These are phyloP conservation scores for Russula brevipes DNA, from an alignment of 768 basidiomycete species.

Conservation along the genomic window DNA sequence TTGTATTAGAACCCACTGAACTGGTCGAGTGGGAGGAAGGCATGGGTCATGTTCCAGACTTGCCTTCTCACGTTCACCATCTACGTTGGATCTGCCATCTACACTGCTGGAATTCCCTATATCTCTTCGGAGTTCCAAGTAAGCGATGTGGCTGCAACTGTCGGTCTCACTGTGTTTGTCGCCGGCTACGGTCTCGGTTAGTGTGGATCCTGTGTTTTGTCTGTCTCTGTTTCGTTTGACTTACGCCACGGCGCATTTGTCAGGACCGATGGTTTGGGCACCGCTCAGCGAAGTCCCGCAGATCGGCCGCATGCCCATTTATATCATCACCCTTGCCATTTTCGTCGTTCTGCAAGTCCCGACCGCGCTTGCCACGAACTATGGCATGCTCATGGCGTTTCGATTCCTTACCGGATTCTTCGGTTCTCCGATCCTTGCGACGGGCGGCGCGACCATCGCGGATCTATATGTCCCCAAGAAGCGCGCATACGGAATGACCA, in stretches of 20 bases:
- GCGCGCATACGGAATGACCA: slow-evolving; percentile 29
- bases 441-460: slow-evolving; percentile 31
- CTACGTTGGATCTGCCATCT: slow-evolving; percentile 36
- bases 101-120: slow-evolving; percentile 31
- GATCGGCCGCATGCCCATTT: slow-evolving; percentile 33
- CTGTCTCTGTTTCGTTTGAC: not conserved
- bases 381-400: slow-evolving; percentile 33
- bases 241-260: not conserved
- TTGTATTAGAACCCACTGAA: slow-evolving; percentile 21
- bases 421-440: slow-evolving; percentile 34
- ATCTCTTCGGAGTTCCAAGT: slow-evolving; percentile 31
- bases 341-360: slow-evolving; percentile 36
- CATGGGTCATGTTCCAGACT: slow-evolving; percentile 34
- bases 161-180: slow-evolving; percentile 33
- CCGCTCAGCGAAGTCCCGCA: slow-evolving; percentile 34
- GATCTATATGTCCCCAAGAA: slow-evolving; percentile 28
- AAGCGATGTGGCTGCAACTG: slow-evolving; percentile 30
- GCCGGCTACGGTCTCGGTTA: slow-evolving; percentile 27
- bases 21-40: slow-evolving; percentile 32
- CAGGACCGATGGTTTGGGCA: slow-evolving; percentile 32
- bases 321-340: slow-evolving; percentile 32
- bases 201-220: not conserved
- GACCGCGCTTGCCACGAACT: slow-evolving; percentile 32
- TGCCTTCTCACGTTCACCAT: slow-evolving; percentile 34
- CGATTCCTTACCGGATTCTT: slow-evolving; percentile 35